Base-by-base conservation (phyloP, 306 rosid species). In the Fragaria ananassa region DNA sequence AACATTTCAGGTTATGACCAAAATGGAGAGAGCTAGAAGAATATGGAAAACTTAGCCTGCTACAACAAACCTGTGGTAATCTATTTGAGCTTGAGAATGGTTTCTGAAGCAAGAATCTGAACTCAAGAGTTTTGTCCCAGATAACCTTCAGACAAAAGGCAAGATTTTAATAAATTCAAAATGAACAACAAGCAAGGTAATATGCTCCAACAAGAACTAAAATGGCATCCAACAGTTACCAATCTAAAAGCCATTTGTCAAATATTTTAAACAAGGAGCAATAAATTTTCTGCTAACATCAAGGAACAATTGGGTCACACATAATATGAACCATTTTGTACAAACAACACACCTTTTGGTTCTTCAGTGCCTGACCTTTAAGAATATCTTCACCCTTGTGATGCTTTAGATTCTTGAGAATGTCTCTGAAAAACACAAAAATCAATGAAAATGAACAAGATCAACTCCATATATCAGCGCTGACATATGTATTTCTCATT, bases 61-160 rank as follows among this genome's bases (percentile, higher is more conserved):
- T 82, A 75, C 29, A 71, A 83, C 80, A 50, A 35, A 89, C 96
- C 96, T 91, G 88, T 34, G 98, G 98, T 76, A 94, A 82, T 89
- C 97, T 84, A 83, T 94, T 92, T 83, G 98, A 90, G 83, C 74
- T 85, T 61, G 93, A 87, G 85, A 87, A 92, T 14, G 90, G 86
- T 78, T 90, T 94, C 85, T 94, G 98, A 83, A 92, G 90, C 76
- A 90, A 80, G 83, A 92, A 84, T 65, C 97, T 87, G 62, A 94
- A 82, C 86, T 90, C 98, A 35, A 94, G 95, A 83, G 89, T 87
- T 85, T 88, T 92, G 88, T 90, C 92, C 98, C 98, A 94, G 37
- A 94, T 84, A 41, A 84, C 91, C 98, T 94, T 68, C 63, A 75
- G 21, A 70, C 27, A 54, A 85, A 82, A 53, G 27, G 4, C 10